Evolutionary conservation across 345 rosid species (phyloP), one percentile per base, ranked within the genome.

Genomic region (Jatropha curcas): DNA sequence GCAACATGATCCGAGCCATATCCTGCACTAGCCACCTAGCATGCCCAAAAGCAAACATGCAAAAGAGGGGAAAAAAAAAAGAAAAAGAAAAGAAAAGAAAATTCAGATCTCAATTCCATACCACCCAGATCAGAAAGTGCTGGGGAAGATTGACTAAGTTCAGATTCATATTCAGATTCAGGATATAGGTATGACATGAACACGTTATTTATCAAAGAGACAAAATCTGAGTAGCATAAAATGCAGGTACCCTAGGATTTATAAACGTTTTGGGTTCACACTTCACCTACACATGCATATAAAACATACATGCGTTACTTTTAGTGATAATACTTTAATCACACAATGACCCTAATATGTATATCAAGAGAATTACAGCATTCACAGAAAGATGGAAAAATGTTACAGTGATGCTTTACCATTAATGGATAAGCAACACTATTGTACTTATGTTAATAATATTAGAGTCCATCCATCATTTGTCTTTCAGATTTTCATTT

Each of bases 11-110:
- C 94, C 60, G 63, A 78, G 69, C 97, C 95, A 84, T 83, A 94
- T 77, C 97, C 97, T 25, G 88, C 91, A 76, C 90, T 83, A 72
- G 86, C 97, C 74, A 94, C 88, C 98, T 92, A 76, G 62, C 56
- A 35, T 24, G 75, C 31, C 11, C 24, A 19, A 34, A 45, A 1
- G 20, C 53, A 45, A 20, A 31, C 52, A 34, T 24, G 52, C 72
- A 63, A n/a, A n/a, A n/a, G n/a, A 51, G 35, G 16, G 13, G 77
- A 74, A 53, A 61, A 60, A 77, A 31, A 30, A 4, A 50, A 67
- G 3, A n/a, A n/a, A n/a, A n/a, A n/a, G n/a, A n/a, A n/a, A n/a
- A n/a, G n/a, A n/a, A n/a, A n/a, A n/a, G n/a, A n/a, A n/a, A n/a
- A n/a, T n/a, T 2, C 30, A 71, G n/a, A 60, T 12, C 41, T 34